These are phyloP conservation scores for Vanrija sp. DNA, from an alignment of 1,284 basidiomycete genomes.

Conservation along the genomic window DNA sequence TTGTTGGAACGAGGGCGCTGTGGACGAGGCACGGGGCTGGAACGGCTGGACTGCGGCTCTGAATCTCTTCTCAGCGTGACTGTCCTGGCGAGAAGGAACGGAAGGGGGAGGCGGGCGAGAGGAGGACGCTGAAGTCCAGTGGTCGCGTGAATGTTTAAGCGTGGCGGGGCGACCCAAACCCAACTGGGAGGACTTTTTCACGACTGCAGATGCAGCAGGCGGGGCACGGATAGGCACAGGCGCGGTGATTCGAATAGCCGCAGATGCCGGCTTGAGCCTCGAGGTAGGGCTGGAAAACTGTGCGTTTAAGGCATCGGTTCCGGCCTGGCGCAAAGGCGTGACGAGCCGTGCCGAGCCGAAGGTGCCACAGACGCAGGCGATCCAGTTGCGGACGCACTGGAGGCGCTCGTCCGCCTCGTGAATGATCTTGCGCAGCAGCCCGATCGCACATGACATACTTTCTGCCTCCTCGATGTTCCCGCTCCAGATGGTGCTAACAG, in stretches of 20 bases:
- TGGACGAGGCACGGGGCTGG: background rate
- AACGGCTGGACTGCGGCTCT: slow-evolving; percentile 1
- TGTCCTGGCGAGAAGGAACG: background rate
- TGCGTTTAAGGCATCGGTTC: background rate
- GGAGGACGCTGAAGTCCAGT: no score
- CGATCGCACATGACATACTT: background rate
- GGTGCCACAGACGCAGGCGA: background rate
- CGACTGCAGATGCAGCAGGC: no score
- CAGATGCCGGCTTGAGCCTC: no score
- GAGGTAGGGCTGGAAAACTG: no score
- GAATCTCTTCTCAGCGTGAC: background rate
- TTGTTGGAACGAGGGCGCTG: no score
- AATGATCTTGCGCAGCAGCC: slow-evolving; percentile 6
- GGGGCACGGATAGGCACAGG: no score
- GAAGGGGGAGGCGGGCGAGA: background rate
- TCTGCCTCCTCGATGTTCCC: slow-evolving; percentile 3
- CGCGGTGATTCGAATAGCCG: no score
- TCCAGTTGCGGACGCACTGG: background rate
- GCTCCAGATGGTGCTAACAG: slow-evolving; percentile 6
- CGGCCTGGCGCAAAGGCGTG: background rate
- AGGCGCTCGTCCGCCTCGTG: background rate
- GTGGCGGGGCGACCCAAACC: background rate
- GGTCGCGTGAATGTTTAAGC: no score
- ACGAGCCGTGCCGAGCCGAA: background rate
- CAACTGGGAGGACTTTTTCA: no score